These are phyloP conservation scores for Dactylellina cionopaga DNA, from an alignment of 2,329 filamentous ascomycete genomes.

Conservation along the genomic window DNA sequence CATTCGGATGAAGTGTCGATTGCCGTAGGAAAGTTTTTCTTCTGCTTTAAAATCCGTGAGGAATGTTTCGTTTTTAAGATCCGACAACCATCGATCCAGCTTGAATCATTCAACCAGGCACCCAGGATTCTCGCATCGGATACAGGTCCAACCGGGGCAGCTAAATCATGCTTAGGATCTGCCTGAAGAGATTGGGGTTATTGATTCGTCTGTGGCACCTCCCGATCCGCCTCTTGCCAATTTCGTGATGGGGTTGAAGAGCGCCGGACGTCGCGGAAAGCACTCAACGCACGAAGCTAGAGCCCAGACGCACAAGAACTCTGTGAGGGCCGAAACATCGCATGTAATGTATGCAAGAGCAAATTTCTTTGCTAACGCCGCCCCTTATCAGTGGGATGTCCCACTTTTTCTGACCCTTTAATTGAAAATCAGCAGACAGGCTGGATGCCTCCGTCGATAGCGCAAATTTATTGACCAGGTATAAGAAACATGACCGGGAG, in stretches of 20 bases:
- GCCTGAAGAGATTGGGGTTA: not conserved
- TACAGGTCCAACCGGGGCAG: conserved; percentile 23
- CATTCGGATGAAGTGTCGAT: conserved; percentile 1
- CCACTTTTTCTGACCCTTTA: conserved; percentile 22
- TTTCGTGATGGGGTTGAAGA: conserved; percentile 34
- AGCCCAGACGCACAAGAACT: conserved; percentile 23
- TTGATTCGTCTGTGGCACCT: conserved; percentile 43
- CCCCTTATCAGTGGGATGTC: conserved; percentile 42
- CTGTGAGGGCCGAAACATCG: conserved; percentile 16
- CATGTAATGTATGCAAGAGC: conserved; percentile 30
- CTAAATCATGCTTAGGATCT: not conserved
- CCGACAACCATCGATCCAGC: conserved; percentile 19
- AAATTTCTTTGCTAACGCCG: conserved; percentile 39
- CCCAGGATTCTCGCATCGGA: conserved; percentile 25
- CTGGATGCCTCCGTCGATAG: conserved; percentile 26
- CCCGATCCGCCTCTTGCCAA: conserved; percentile 34
- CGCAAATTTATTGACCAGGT: conserved; percentile 32
- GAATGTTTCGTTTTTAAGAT: not conserved
- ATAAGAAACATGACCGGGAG: conserved; percentile 14
- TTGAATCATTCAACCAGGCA: conserved; percentile 32
- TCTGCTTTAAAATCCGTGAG: not conserved
- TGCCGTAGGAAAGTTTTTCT: not conserved
- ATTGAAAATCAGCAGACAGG: conserved; percentile 5
- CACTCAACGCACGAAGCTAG: too few relatives aligned
- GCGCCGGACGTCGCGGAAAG: too few relatives aligned